phyloP scores from a whole-genome alignment of 2,329 filamentous ascomycete genomes.

The Xylariaceae sp. region DNA sequence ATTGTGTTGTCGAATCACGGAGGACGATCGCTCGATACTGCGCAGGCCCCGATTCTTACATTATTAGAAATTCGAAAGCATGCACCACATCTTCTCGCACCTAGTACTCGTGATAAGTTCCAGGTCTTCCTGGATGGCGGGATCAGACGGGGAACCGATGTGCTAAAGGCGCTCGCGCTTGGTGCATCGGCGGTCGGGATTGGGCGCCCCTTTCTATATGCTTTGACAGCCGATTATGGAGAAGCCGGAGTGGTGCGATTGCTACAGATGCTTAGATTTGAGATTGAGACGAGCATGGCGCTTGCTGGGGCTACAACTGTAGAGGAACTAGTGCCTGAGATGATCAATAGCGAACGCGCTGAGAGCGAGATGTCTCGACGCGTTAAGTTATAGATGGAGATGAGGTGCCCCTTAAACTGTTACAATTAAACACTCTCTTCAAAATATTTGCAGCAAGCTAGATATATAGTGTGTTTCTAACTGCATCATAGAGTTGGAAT shows the following conservation, averaged over 20 bases:
- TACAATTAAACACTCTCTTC: neutral
- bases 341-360: slow-evolving; percentile 19
- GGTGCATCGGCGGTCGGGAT: slow-evolving; percentile 61
- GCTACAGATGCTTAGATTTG: slow-evolving; percentile 18
- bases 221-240: slow-evolving; percentile 18
- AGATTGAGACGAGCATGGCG: slow-evolving; percentile 23
- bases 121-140: slow-evolving; percentile 61
- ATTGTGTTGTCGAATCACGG: slow-evolving; percentile 23
- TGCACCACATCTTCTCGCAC: slow-evolving; percentile 45
- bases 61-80: slow-evolving; percentile 56
- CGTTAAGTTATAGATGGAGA: slow-evolving; percentile 18
- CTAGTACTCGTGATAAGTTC: slow-evolving; percentile 54
- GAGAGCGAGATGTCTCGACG: slow-evolving; percentile 18
- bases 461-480: too few relatives aligned
- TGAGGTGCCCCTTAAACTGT: too few relatives aligned
- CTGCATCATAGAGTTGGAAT: too few relatives aligned
- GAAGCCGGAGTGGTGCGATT: slow-evolving; percentile 10
- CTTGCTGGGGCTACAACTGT: slow-evolving; percentile 12
- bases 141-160: slow-evolving; percentile 58
- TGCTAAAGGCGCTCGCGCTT: slow-evolving; percentile 59
- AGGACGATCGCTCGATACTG: slow-evolving; percentile 61
- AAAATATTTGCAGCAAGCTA: too few relatives aligned
- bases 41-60: slow-evolving; percentile 55
- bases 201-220: slow-evolving; percentile 56
- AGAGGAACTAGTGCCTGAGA: slow-evolving; percentile 9